Conservation (phyloP, 73 alveolate species). For the Paramecium primaurelia region DNA sequence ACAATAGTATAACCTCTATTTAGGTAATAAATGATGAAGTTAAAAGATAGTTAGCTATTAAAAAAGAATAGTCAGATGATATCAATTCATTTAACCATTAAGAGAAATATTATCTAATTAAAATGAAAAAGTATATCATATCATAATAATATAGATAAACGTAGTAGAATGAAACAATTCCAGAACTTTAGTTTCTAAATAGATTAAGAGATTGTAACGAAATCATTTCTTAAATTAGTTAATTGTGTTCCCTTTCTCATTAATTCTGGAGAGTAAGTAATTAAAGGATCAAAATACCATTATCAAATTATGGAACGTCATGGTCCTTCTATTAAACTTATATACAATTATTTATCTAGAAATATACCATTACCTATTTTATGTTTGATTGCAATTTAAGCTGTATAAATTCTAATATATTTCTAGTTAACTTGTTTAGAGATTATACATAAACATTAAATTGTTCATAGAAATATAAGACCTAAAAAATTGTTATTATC, state of each 20-base stretch:
- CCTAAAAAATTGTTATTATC: background rate
- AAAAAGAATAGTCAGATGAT: background rate
- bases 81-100: background rate
- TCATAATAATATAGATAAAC: background rate
- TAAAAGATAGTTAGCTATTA: constrained; percentile 15
- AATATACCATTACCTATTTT: background rate
- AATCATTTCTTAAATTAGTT: background rate
- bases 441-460: background rate
- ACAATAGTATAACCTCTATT: background rate
- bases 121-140: background rate
- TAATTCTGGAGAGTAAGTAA: background rate
- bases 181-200: background rate
- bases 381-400: constrained; percentile 21
- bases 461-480: constrained; percentile 8
- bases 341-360: constrained; percentile 3
- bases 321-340: constrained; percentile 26
- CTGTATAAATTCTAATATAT: background rate
- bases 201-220: background rate
- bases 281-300: background rate
- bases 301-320: background rate
- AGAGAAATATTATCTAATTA: background rate
- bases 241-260: constrained; percentile 10
- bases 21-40: background rate
- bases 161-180: background rate
- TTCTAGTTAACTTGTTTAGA: constrained; percentile 3